Conservation (phyloP, 768 basidiomycete species). For the Tephrocybe sp. region DNA sequence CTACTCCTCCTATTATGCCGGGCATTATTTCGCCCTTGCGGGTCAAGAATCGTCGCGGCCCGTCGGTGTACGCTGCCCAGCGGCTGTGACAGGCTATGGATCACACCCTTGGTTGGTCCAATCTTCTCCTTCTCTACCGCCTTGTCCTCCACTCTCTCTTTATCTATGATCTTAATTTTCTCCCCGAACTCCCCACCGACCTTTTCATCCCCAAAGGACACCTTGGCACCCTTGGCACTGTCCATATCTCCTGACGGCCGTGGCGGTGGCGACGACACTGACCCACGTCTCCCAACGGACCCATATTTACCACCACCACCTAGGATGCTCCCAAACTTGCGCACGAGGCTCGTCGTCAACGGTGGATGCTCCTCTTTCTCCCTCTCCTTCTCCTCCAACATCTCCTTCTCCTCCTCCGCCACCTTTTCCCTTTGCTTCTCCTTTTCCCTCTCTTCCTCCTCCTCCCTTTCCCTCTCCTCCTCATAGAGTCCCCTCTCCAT, state of each 20-base stretch:
- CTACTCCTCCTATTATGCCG: slow-evolving; percentile 79
- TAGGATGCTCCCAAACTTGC: slow-evolving; percentile 74
- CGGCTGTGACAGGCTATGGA: slow-evolving; percentile 55
- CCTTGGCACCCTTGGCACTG: slow-evolving; percentile 23
- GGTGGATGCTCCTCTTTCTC: slow-evolving; percentile 38
- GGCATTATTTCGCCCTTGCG: slow-evolving; percentile 52
- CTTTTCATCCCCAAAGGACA: not conserved
- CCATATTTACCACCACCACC: slow-evolving; percentile 42
- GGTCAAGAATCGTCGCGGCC: slow-evolving; percentile 77
- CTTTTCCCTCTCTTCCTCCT: slow-evolving; percentile 21
- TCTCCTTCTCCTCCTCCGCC: slow-evolving; percentile 27
- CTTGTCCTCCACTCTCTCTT: slow-evolving; percentile 26
- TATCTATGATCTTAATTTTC: slow-evolving; percentile 14
- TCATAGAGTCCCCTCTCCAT: slow-evolving; percentile 30
- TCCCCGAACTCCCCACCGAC: not conserved
- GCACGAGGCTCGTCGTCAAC: slow-evolving; percentile 70
- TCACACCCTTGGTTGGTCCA: slow-evolving; percentile 24
- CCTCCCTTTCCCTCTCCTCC: slow-evolving; percentile 31
- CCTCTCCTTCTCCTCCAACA: slow-evolving; percentile 23
- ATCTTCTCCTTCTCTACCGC: slow-evolving; percentile 13
- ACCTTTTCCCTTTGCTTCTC: slow-evolving; percentile 29
- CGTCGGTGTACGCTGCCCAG: slow-evolving; percentile 63
- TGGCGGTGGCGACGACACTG: slow-evolving; percentile 23
- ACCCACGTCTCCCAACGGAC: slow-evolving; percentile 42
- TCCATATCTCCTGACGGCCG: slow-evolving; percentile 36